Conservation (phyloP, 495 filamentous ascomycete species). For the Staphylotrichum tortipilum region DNA sequence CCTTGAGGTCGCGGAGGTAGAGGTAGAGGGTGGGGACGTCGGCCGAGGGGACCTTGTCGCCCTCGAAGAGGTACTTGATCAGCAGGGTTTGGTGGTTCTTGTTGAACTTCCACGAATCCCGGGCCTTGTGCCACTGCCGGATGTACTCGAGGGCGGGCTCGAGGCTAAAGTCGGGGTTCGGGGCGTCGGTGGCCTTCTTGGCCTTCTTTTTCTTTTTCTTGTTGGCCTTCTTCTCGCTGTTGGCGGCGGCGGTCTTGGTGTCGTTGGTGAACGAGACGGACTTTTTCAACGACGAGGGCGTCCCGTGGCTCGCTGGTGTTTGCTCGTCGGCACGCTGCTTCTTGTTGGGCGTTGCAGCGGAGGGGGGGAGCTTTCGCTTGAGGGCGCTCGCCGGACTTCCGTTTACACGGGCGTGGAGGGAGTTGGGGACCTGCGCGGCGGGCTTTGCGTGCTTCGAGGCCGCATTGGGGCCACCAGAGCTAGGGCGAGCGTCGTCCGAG, state of each 20-base stretch:
- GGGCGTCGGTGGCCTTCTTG: constrained; percentile 23
- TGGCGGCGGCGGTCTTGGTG: constrained; percentile 49
- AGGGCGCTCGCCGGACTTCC: constrained; percentile 24
- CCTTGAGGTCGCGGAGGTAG: constrained; percentile 67
- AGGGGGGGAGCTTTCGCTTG: constrained; percentile 26
- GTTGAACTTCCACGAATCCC: constrained; percentile 80
- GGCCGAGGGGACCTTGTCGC: constrained; percentile 52
- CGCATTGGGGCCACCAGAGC: constrained; percentile 9
- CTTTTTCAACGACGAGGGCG: constrained; percentile 38
- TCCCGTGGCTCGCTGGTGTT: neutral
- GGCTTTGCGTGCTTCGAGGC: constrained; percentile 12
- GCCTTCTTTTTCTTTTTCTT: constrained; percentile 33
- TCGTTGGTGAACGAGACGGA: constrained; percentile 71
- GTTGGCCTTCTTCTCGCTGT: constrained; percentile 27
- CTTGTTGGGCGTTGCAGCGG: constrained; percentile 19
- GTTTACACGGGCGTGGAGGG: constrained; percentile 11
- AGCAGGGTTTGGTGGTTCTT: constrained; percentile 77
- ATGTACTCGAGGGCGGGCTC: constrained; percentile 66
- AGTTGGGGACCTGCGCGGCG: constrained; percentile 11
- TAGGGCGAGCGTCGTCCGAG: constrained; percentile 39
- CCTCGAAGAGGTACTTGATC: constrained; percentile 70
- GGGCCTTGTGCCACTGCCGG: constrained; percentile 55
- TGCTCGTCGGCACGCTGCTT: constrained; percentile 17
- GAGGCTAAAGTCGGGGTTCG: constrained; percentile 32
- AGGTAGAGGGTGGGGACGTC: constrained; percentile 55